A percentile compares a stretch with the other conserved stretches of the same genome.
Evolutionary conservation across 2,329 filamentous ascomycete genomes (phyloP).

Genomic region (Arachnomyces sp.): DNA sequence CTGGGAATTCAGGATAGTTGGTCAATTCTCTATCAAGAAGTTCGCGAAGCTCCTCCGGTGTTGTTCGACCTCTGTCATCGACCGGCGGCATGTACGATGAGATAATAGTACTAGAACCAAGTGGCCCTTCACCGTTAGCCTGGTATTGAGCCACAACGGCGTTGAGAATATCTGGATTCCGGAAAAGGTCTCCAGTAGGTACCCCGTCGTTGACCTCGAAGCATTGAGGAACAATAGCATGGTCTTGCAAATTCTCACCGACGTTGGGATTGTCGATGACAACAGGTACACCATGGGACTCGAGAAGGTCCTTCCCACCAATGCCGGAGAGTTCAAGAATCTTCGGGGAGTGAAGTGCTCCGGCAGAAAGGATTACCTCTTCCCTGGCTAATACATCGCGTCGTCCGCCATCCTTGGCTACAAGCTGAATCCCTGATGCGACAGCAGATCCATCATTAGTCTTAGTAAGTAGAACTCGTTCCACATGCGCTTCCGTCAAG

Average conservation of each 20-base stretch:
- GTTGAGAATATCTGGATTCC: not conserved
- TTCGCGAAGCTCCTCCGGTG: not conserved
- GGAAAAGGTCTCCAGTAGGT: no score
- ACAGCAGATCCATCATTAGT: not conserved
- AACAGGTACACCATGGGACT: constrained; percentile 28
- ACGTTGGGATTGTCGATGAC: constrained; percentile 29
- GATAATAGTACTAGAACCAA: not conserved
- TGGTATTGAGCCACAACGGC: constrained; percentile 3
- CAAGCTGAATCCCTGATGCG: constrained; percentile 41
- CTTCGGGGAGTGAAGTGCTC: constrained; percentile 36
- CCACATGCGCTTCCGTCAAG: constrained; percentile 38
- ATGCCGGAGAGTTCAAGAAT: constrained; percentile 43
- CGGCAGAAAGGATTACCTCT: constrained; percentile 44
- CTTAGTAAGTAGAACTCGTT: no score
- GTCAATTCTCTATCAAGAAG: not conserved
- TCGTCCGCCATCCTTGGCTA: constrained; percentile 1
- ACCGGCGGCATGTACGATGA: constrained; percentile 1
- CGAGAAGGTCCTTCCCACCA: constrained; percentile 30
- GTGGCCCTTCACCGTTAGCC: constrained; percentile 6
- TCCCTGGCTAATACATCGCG: constrained; percentile 15
- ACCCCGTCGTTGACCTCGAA: constrained; percentile 3
- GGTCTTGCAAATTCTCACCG: constrained; percentile 31
- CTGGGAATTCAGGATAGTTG: constrained; percentile 1
- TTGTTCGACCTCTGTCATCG: not conserved
- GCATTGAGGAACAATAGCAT: constrained; percentile 12